Conservation (phyloP, 2,329 filamentous ascomycete genomes). For the Dactylellina haptotyla region DNA sequence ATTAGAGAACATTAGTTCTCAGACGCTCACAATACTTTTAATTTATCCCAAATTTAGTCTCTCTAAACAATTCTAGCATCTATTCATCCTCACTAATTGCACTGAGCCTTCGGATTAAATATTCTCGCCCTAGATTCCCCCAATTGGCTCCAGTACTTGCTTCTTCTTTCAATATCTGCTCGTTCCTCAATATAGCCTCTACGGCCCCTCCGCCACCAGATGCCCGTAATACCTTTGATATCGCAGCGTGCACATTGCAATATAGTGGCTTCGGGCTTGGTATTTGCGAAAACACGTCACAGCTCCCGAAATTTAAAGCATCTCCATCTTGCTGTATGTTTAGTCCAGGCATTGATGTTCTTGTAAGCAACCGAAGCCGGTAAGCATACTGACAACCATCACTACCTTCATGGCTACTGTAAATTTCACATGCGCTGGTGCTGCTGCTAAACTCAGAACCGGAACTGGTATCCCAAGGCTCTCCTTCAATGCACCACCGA, state of each 20-base stretch:
- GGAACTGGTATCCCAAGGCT: constrained; percentile 27
- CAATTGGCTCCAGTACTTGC: constrained; percentile 44
- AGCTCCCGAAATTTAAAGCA: constrained; percentile 26
- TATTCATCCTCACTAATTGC: constrained; percentile 42
- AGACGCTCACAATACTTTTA: too few species aligned
- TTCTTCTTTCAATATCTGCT: constrained; percentile 31
- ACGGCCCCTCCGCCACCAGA: constrained; percentile 31
- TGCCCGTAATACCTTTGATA: constrained; percentile 30
- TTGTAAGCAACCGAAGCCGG: constrained; percentile 30
- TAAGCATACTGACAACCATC: constrained; percentile 20
- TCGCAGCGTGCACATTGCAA: constrained; percentile 35
- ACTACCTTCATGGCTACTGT: constrained; percentile 7
- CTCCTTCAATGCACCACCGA: constrained; percentile 46
- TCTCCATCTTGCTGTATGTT: constrained; percentile 31
- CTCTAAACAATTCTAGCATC: neutral
- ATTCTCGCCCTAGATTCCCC: constrained; percentile 38
- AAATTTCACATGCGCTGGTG: neutral
- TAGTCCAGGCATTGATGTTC: constrained; percentile 2
- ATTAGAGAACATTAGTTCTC: too few species aligned
- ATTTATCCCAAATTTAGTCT: too few species aligned
- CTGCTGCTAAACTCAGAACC: constrained; percentile 3
- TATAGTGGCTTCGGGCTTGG: constrained; percentile 21
- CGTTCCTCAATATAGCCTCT: constrained; percentile 30
- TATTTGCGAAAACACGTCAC: constrained; percentile 22
- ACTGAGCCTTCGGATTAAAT: constrained; percentile 35